A percentile compares a stretch with the other conserved stretches of the same genome.
Conservation (phyloP, 768 basidiomycete genomes). For the Termitomyces bulborhizus region DNA sequence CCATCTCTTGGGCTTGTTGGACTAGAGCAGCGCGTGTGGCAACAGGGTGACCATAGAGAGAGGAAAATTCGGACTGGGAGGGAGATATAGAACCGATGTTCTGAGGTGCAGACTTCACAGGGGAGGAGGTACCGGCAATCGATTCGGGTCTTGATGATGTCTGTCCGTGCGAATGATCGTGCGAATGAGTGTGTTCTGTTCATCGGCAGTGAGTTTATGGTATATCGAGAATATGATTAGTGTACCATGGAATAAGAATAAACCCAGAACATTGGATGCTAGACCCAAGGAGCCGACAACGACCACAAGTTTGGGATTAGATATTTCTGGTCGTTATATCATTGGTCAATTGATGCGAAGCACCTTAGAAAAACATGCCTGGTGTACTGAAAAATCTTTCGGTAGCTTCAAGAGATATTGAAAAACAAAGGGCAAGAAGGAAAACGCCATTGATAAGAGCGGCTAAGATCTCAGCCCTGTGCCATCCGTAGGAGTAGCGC, state of each 20-base stretch:
- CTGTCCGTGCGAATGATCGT: constrained; percentile 43
- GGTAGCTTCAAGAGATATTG: constrained; percentile 88
- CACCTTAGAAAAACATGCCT: constrained; percentile 37
- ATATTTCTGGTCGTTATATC: constrained; percentile 55
- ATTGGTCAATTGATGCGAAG: constrained; percentile 7
- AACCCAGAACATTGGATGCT: constrained; percentile 85
- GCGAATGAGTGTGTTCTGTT: constrained; percentile 63
- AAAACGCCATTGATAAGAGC: constrained; percentile 97
- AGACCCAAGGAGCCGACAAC: constrained; percentile 87
- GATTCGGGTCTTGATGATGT: constrained; percentile 23
- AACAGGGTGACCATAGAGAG: constrained; percentile 69
- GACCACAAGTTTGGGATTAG: constrained; percentile 83
- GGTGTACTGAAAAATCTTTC: constrained; percentile 83
- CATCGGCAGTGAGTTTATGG: constrained; percentile 1
- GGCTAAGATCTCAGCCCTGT: constrained; percentile 93
- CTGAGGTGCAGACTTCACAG: constrained; percentile 19
- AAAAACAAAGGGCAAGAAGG: constrained; percentile 93
- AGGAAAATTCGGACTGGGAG: constrained; percentile 36
- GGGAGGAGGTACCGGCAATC: constrained; percentile 21
- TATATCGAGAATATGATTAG: constrained; percentile 15
- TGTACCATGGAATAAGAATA: constrained; percentile 92
- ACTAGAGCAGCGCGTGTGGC: constrained; percentile 69
- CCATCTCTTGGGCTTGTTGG: constrained; percentile 82
- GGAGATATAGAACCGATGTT: constrained; percentile 22
- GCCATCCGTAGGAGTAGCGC: constrained; percentile 98